Base-by-base conservation (phyloP, 352 stramenopile species). In the Halophytophthora polymorphica region DNA sequence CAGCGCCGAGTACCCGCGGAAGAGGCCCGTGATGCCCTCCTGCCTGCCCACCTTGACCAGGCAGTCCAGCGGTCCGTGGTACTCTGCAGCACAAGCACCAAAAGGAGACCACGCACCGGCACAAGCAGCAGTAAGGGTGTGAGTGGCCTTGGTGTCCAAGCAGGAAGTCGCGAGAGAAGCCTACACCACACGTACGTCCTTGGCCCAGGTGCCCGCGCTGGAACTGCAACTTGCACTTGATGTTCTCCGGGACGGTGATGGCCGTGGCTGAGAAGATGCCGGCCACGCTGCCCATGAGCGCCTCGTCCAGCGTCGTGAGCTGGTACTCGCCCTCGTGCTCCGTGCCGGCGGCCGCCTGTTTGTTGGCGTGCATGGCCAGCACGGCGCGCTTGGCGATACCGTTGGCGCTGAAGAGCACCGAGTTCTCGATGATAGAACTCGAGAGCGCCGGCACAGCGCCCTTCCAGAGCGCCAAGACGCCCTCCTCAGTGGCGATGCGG, bases 381-480 rank as follows among this genome's bases (percentile, higher is more conserved):
- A 90, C 68, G 0, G 80, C 65, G 25, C 83, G 83, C n/a, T 83
- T 74, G 22, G 87, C 75, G 33, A 87, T 71, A 15, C 85, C 86
- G 44, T 95, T 95, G 38, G 78, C 83, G 33, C 77, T 93, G 54
- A 96, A 96, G 21, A 96, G 73, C 45, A 96, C 87, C 40, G 87
- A 86, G 66, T 96, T 96, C 47, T 96, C 87, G 43, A 96, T 86
- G 55, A 95, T 84, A 21, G 87, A 88, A 66, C 82, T 93, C 33
- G 76, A 87, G 15, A 96, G 76, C 46, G 87, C 87, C 2, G 87
- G 87, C 48, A 92, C 66, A 0, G 86, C 84, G n/a, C 87, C 87
- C 63, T 90, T 91, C 82, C 85, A 96, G n/a, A 96, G 79, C 57
- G 86, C 71, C 6, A 68, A 42, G 3, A 82, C 54, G 36, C 83